These are phyloP conservation scores for Geoglossum glabrum DNA, from an alignment of 495 filamentous ascomycete species.

Conservation along the genomic window DNA sequence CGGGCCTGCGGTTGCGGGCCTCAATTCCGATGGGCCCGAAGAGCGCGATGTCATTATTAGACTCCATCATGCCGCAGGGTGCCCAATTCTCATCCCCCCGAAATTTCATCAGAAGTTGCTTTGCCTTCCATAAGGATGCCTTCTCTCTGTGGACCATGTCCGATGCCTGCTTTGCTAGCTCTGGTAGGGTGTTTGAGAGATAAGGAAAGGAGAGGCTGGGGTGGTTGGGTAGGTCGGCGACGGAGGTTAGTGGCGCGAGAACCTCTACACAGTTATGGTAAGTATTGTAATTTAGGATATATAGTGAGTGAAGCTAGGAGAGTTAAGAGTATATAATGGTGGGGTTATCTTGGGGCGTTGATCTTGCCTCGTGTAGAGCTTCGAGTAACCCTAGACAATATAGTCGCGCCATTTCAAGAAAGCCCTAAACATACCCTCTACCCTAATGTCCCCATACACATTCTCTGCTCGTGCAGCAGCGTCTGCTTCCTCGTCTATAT, in stretches of 20 bases:
- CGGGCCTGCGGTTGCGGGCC: not conserved
- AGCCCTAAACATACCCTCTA: conserved; percentile 43
- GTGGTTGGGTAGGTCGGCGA: conserved; percentile 67
- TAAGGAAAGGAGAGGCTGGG: conserved; percentile 70
- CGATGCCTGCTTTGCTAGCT: conserved; percentile 49
- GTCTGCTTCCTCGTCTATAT: conserved; percentile 59
- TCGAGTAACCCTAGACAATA: not conserved
- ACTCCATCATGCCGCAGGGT: conserved; percentile 43
- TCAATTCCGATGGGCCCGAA: conserved; percentile 15
- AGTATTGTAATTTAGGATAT: not conserved
- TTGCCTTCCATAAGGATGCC: conserved; percentile 50
- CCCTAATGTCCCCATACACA: conserved; percentile 58
- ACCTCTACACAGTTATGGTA: conserved; percentile 33
- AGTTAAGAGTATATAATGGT: not conserved
- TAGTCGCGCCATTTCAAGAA: not conserved
- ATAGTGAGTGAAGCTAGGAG: not conserved
- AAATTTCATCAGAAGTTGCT: conserved; percentile 56
- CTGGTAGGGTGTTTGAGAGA: conserved; percentile 56
- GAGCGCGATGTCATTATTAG: conserved; percentile 30
- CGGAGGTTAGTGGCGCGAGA: conserved; percentile 67
- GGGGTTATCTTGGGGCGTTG: not conserved
- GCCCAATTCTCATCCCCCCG: conserved; percentile 66
- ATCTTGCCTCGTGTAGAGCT: not conserved
- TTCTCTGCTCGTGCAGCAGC: conserved; percentile 55
- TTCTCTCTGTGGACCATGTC: conserved; percentile 61